Conservation (phyloP, 768 basidiomycete genomes). For the Phylloporus rhodoxanthus region DNA sequence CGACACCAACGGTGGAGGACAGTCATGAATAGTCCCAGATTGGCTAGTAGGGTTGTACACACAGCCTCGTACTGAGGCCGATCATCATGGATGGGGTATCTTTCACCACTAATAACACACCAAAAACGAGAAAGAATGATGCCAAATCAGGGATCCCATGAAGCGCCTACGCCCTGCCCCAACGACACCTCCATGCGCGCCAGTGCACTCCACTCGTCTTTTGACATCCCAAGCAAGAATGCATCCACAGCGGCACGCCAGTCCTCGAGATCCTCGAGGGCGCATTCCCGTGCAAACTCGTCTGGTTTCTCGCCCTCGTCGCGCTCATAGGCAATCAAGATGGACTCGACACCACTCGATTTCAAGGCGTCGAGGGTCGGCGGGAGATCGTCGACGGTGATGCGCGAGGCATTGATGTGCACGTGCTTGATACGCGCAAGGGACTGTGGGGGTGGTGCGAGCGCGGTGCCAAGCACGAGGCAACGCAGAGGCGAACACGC, state of each 20-base stretch:
- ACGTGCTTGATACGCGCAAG: conserved; percentile 16
- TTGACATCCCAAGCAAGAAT: conserved; percentile 15
- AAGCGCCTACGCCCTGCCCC: conserved; percentile 10
- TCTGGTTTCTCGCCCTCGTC: conserved; percentile 9
- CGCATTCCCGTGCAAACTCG: conserved; percentile 26
- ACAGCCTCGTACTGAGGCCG: background rate
- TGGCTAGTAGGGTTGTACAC: background rate
- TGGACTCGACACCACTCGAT: conserved; percentile 15
- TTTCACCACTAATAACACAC: background rate
- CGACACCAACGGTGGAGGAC: too few species aligned
- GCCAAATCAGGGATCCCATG: conserved; percentile 20
- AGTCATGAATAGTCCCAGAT: background rate
- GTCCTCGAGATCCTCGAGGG: conserved; percentile 28
- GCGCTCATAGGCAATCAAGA: conserved; percentile 21
- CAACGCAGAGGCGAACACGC: conserved; percentile 19
- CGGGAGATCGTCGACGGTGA: conserved; percentile 18
- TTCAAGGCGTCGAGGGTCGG: conserved; percentile 17
- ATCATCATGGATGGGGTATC: background rate
- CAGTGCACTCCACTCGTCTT: conserved; percentile 15
- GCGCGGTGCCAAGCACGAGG: conserved; percentile 21
- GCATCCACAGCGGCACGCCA: conserved; percentile 20
- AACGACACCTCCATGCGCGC: conserved; percentile 16
- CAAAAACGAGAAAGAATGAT: background rate
- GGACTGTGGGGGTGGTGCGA: conserved; percentile 9
- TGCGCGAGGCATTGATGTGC: conserved; percentile 25